Conservation (phyloP, 371 early-diverging fungal species). For the Umbelopsis sp. region DNA sequence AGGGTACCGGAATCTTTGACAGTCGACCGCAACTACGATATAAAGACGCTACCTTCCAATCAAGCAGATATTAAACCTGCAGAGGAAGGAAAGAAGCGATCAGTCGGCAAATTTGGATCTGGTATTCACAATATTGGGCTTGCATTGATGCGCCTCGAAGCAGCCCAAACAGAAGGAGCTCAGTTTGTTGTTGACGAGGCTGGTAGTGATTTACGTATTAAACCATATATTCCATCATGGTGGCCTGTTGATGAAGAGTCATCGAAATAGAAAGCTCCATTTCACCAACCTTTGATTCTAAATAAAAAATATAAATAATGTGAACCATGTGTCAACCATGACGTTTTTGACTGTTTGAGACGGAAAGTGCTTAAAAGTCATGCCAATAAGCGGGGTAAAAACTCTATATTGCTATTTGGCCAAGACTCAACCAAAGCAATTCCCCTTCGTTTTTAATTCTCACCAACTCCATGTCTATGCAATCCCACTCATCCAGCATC, state of each 20-base stretch:
- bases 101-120: constrained; percentile 69
- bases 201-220: constrained; percentile 34
- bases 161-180: constrained; percentile 18
- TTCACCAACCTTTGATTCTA: no score
- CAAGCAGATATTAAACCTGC: constrained; percentile 52
- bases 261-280: background rate
- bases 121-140: constrained; percentile 80
- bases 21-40: constrained; percentile 33
- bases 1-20: constrained; percentile 41
- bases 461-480: background rate
- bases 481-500: background rate
- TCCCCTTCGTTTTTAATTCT: background rate
- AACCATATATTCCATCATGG: constrained; percentile 62
- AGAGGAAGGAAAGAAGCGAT: constrained; percentile 42
- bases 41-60: constrained; percentile 39
- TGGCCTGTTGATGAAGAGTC: constrained; percentile 45
- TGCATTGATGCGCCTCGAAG: constrained; percentile 85
- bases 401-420: no score
- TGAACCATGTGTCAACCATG: no score
- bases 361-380: no score
- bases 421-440: no score
- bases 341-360: no score
- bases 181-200: constrained; percentile 42
- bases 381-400: no score
- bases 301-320: no score